Conservation (phyloP, 345 rosid genomes). For the Moricandia moricandioides region DNA sequence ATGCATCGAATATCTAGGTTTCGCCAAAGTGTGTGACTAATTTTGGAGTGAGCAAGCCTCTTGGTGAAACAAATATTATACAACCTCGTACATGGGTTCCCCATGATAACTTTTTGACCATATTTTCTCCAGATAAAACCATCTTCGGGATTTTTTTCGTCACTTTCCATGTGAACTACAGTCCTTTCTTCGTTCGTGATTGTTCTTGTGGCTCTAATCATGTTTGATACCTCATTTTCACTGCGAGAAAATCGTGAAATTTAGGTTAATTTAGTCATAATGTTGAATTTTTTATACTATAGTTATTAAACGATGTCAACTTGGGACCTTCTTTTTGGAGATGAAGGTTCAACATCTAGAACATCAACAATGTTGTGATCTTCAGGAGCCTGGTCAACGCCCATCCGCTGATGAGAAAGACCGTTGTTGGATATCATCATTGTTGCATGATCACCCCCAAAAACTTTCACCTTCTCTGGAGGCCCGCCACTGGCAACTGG, state of each 20-base stretch:
- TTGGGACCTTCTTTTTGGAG: constrained; percentile 17
- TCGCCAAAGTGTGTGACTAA: neutral
- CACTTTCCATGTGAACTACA: constrained; percentile 18
- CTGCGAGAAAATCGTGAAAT: neutral
- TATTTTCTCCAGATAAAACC: constrained; percentile 34
- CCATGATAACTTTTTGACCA: constrained; percentile 27
- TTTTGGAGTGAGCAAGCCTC: neutral
- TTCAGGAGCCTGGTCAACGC: neutral
- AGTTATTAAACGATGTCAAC: neutral
- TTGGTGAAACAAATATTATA: neutral
- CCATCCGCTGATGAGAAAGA: neutral
- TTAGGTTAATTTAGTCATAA: neutral
- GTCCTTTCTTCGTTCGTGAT: neutral
- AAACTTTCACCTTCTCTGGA: neutral
- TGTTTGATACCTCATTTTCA: neutral
- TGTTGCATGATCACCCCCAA: neutral
- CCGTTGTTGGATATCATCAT: neutral
- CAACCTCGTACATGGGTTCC: constrained; percentile 30
- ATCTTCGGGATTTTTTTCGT: constrained; percentile 23
- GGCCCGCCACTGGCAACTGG: neutral
- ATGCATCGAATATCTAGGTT: neutral
- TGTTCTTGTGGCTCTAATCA: constrained; percentile 15
- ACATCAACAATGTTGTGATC: neutral
- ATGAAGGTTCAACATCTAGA: neutral
- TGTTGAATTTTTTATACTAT: neutral